Conservation (phyloP, 2,329 filamentous ascomycete species). For the Nakataea oryzae region DNA sequence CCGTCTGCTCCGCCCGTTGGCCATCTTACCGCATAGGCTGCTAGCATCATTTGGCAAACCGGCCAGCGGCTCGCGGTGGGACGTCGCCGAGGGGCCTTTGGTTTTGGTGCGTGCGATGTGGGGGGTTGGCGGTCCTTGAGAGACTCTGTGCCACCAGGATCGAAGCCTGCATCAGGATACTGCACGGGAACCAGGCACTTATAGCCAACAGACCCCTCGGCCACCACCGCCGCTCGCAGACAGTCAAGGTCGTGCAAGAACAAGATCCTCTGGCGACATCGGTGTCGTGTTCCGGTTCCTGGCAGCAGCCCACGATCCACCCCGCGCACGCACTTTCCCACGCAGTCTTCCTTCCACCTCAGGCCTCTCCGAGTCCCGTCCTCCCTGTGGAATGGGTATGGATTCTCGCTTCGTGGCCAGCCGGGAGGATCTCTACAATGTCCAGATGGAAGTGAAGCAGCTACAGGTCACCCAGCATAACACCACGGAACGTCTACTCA, state of each 20-base stretch:
- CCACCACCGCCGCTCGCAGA: neutral
- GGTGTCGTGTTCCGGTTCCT: neutral
- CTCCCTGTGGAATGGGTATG: conserved; percentile 35
- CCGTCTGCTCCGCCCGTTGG: neutral
- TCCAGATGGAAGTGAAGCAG: conserved; percentile 63
- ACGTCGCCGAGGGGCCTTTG: conserved; percentile 17
- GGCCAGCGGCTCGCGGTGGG: neutral
- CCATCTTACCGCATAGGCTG: neutral
- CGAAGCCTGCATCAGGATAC: neutral
- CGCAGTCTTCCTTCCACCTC: neutral
- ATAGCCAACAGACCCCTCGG: neutral
- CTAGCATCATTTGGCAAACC: neutral
- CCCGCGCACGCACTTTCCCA: neutral
- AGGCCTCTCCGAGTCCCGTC: neutral
- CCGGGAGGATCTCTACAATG: conserved; percentile 55
- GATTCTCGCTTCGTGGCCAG: conserved; percentile 50
- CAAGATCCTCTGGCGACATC: neutral
- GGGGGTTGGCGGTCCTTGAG: conserved; percentile 22
- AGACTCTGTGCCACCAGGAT: neutral
- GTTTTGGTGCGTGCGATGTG: conserved; percentile 31
- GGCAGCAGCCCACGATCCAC: neutral
- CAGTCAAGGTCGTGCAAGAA: neutral
- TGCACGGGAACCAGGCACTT: neutral
- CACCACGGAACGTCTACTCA: conserved; percentile 50
- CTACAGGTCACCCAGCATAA: conserved; percentile 52